Percentiles rank a stretch among this genome's conserved stretches.
Evolutionary conservation across 225 moss, liverwort and hornwort genomes (phyloP).

Genomic region (Sphagnum tenellum): DNA sequence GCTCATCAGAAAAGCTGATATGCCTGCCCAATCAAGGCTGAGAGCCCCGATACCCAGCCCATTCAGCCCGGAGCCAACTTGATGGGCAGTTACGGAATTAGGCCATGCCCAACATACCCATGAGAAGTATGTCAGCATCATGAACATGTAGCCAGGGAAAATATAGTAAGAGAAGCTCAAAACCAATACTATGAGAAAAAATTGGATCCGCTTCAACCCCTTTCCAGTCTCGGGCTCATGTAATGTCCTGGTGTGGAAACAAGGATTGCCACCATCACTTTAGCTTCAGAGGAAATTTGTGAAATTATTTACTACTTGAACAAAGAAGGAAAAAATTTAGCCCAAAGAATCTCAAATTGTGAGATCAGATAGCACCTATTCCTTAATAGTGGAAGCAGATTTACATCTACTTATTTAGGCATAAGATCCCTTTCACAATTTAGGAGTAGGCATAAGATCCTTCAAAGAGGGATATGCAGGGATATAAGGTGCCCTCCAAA

Average conservation of each 20-base stretch:
- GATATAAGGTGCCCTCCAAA: too few relatives aligned
- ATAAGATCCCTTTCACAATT: too few relatives aligned
- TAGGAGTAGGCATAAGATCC: too few relatives aligned
- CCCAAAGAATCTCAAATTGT: background rate
- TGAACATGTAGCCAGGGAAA: constrained; percentile 56
- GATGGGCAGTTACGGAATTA: constrained; percentile 46
- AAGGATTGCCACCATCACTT: too few relatives aligned
- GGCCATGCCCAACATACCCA: constrained; percentile 59
- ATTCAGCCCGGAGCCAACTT: constrained; percentile 51
- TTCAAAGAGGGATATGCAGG: too few relatives aligned
- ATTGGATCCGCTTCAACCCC: constrained; percentile 47
- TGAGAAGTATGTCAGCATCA: constrained; percentile 44
- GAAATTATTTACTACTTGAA: background rate
- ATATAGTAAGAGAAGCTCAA: constrained; percentile 53
- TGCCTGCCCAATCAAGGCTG: constrained; percentile 49
- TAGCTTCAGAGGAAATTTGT: too few relatives aligned
- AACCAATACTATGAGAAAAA: constrained; percentile 37
- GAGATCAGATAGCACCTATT: too few relatives aligned
- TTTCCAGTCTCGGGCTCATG: constrained; percentile 44
- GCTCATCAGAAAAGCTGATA: constrained; percentile 40
- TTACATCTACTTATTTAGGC: too few relatives aligned
- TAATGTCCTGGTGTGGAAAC: constrained; percentile 21
- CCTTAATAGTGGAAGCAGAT: too few relatives aligned
- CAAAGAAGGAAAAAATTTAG: background rate
- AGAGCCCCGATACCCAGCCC: constrained; percentile 62